Percentiles rank a stretch among this genome's conserved stretches.
Conservation (phyloP, 805 yeast species). For the Dipodascus albidus region DNA sequence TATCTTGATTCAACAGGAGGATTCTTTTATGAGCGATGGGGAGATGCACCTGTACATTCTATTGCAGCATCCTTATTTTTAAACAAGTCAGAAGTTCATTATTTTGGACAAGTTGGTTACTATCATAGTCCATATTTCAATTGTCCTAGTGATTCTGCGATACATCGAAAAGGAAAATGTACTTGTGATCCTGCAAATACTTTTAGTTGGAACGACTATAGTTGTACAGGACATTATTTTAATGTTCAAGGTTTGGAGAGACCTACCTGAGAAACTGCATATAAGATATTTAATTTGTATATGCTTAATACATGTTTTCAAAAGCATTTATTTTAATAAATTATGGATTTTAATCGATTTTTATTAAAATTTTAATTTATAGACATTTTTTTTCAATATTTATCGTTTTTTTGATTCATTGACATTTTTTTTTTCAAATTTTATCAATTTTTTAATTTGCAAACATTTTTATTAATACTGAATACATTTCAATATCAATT, state of each 20-base stretch:
- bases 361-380: no score
- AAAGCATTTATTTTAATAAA: no score
- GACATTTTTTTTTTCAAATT: no score
- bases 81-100: slow-evolving; percentile 40
- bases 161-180: slow-evolving; percentile 53
- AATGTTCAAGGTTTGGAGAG: slow-evolving; percentile 18
- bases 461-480: no score
- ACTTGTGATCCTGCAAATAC: slow-evolving; percentile 54
- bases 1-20: slow-evolving; percentile 50
- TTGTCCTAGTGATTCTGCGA: slow-evolving; percentile 38
- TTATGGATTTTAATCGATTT: no score
- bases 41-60: slow-evolving; percentile 67
- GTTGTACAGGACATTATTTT: slow-evolving; percentile 28
- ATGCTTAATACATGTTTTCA: no score
- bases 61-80: slow-evolving; percentile 48
- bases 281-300: slow-evolving; percentile 8
- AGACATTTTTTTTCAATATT: no score
- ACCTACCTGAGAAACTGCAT: slow-evolving; percentile 25
- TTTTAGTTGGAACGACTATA: slow-evolving; percentile 30
- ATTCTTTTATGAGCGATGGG: slow-evolving; percentile 70
- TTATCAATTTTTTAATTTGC: no score
- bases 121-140: slow-evolving; percentile 44
- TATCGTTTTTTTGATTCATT: no score
- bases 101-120: slow-evolving; percentile 51
- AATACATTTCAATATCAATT: no score